Conservation (phyloP, 2,329 filamentous ascomycete genomes). For the Emergomyces orientalis region DNA sequence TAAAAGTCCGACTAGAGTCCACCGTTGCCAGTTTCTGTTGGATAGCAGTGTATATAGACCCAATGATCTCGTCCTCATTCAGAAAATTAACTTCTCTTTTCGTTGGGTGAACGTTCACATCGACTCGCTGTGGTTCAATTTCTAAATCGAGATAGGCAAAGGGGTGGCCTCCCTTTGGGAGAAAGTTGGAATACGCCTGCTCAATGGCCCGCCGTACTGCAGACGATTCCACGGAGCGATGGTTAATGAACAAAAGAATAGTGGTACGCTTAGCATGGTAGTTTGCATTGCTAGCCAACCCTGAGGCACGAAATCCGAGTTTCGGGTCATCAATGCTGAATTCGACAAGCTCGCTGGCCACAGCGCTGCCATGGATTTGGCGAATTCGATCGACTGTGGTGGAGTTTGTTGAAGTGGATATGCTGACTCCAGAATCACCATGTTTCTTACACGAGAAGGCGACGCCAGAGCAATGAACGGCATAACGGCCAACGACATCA, state of each 20-base stretch:
- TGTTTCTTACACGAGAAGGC: slow-evolving; percentile 96
- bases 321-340: slow-evolving; percentile 63
- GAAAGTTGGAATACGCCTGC: slow-evolving; percentile 74
- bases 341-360: slow-evolving; percentile 80
- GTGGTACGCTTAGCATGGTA: slow-evolving; percentile 86
- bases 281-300: slow-evolving; percentile 84
- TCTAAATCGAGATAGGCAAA: slow-evolving; percentile 89
- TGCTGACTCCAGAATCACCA: slow-evolving; percentile 71
- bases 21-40: slow-evolving; percentile 70
- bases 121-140: slow-evolving; percentile 83
- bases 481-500: slow-evolving; percentile 86
- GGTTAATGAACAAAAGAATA: slow-evolving; percentile 89
- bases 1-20: slow-evolving; percentile 87
- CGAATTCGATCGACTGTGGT: slow-evolving; percentile 74
- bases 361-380: slow-evolving; percentile 72
- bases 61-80: slow-evolving; percentile 93
- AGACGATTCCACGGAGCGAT: slow-evolving; percentile 83
- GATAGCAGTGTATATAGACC: slow-evolving; percentile 72
- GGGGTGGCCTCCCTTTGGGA: slow-evolving; percentile 89
- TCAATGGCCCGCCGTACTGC: slow-evolving; percentile 83
- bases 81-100: slow-evolving; percentile 96
- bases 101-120: slow-evolving; percentile 96
- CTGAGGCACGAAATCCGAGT: slow-evolving; percentile 75
- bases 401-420: slow-evolving; percentile 67
- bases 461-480: slow-evolving; percentile 82